Base-by-base conservation (phyloP, 2,329 filamentous ascomycete genomes). In the Fusarium nodosum region DNA sequence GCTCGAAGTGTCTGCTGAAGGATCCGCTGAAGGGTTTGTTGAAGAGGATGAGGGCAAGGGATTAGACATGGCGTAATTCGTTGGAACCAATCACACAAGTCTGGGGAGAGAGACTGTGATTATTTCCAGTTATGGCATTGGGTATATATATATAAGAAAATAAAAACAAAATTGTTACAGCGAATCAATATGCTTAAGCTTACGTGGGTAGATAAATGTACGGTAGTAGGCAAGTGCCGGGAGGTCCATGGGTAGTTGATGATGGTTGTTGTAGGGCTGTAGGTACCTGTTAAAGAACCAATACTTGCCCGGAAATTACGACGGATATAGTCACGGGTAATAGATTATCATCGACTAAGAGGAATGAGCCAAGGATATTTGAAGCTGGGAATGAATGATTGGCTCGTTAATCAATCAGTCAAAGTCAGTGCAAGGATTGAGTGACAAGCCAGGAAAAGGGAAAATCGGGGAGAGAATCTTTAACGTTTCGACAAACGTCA, bases 11-110 rank as follows among this genome's bases (percentile, higher is more conserved):
- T 65, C 61, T 26, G 55, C 30, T 15, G 61, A 20, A 24, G 24
- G 24, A 5, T 24, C 24, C 24, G 24, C 24, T 15, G 61, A 65
- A 13, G 41, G 33, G 22, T 65, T 62, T n/a, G 55, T 38, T 15
- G 61, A 65, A 38, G 64, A 63, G 9, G 63, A 33, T 50, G 78
- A 64, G 50, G 78, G 72, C 36, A 74, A 76, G 44, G 75, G 75
- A 34, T 75, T 75, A 31, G 76, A 71, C 78, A 79, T 79, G 59
- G 64, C 59, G 59, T 60, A 63, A 51, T 56, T 72, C 56, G 30
- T 50, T 36, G 33, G 58, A 44, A 46, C n/a, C 31, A 44, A 34
- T 47, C 34, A 26, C 34, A 26, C 50, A 62, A 45, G 48, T 39
- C n/a, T 51, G 31, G 46, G n/a, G 22, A 36, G 53, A 56, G 48